A percentile compares a stretch with the other conserved stretches of the same genome.
Evolutionary conservation across 305 asterid genomes (phyloP).

Genomic region (Fraxinus dipetala): DNA sequence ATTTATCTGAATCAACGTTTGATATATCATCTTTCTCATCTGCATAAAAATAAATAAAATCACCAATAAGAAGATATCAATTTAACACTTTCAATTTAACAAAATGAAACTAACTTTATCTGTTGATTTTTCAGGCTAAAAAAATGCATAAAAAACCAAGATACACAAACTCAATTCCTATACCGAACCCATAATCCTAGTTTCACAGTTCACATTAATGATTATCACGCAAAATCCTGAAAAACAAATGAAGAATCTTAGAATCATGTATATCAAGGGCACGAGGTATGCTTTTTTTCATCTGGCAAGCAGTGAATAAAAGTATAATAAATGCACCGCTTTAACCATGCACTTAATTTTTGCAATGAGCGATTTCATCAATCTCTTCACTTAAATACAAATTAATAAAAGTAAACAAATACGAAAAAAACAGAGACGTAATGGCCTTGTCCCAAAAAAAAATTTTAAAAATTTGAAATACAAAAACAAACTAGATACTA

Average conservation of each 20-base stretch:
- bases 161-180: neutral
- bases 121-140: neutral
- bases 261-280: neutral
- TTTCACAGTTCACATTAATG: neutral
- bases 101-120: neutral
- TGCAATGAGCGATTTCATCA: neutral
- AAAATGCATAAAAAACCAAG: neutral
- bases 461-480: neutral
- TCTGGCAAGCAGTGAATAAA: neutral
- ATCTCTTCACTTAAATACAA: neutral
- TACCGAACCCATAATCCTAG: neutral
- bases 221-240: neutral
- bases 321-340: neutral
- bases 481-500: neutral
- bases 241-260: neutral
- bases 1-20: conserved; percentile 55
- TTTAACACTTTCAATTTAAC: neutral
- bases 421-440: neutral
- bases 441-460: neutral
- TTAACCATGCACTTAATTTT: neutral
- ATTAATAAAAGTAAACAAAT: neutral
- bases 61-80: neutral
- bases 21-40: conserved; percentile 80
- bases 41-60: conserved; percentile 32
- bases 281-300: neutral